Percentiles rank a stretch among this genome's conserved stretches.
These are phyloP conservation scores for Metarhizium rileyi DNA, from an alignment of 2,329 filamentous ascomycete genomes.

Conservation along the genomic window DNA sequence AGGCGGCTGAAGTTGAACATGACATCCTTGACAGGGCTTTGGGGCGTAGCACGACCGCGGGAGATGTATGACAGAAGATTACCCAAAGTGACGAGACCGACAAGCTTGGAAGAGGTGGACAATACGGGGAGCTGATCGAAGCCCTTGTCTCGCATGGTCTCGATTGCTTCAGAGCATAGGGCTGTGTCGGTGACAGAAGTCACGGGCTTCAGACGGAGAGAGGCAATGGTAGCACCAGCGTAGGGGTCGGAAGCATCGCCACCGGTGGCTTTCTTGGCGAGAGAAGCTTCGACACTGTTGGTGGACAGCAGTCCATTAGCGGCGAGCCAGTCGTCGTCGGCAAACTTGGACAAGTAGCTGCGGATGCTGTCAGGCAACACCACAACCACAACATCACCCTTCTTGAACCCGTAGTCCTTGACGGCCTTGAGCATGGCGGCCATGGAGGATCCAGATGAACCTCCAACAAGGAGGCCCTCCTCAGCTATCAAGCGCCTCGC, in stretches of 20 bases:
- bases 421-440: conserved; percentile 68
- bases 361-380: conserved; percentile 91
- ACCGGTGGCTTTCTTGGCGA: conserved; percentile 24
- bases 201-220: conserved; percentile 84
- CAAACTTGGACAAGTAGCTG: conserved; percentile 96
- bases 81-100: conserved; percentile 87
- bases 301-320: conserved; percentile 84
- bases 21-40: conserved; percentile 69
- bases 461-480: conserved; percentile 87
- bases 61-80: conserved; percentile 90
- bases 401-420: conserved; percentile 65
- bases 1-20: conserved; percentile 95
- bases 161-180: conserved; percentile 77
- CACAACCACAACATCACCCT: conserved; percentile 83
- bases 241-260: conserved; percentile 55
- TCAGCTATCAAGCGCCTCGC: conserved; percentile 87
- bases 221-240: conserved; percentile 65
- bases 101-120: conserved; percentile 58
- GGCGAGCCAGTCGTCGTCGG: conserved; percentile 96
- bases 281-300: conserved; percentile 38
- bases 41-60: conserved; percentile 64
- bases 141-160: conserved; percentile 96
- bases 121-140: conserved; percentile 97
- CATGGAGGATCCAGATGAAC: conserved; percentile 88
- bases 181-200: conserved; percentile 68